phyloP scores from a whole-genome alignment of 345 rosid species.

The Melaleuca alternifolia region DNA sequence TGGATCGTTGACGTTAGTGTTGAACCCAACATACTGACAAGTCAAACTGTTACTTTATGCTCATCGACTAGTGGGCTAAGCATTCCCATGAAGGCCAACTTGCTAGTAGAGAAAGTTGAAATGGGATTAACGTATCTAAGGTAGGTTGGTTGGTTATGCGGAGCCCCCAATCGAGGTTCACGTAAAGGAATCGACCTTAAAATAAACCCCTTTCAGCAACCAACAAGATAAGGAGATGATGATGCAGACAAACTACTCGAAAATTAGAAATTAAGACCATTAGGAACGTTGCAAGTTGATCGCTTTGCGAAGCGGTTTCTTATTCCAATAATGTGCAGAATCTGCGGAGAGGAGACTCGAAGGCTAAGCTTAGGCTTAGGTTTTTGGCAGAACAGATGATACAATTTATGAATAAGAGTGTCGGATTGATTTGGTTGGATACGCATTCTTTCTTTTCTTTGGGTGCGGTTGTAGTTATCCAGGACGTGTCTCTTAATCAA shows the following conservation, averaged over 20 bases:
- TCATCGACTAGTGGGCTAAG: neutral
- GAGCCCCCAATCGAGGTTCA: neutral
- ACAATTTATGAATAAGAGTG: neutral
- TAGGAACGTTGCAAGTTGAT: neutral
- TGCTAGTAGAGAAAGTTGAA: neutral
- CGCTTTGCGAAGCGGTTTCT: neutral
- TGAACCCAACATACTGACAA: neutral
- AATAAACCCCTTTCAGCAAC: neutral
- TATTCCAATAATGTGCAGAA: neutral
- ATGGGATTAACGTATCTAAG: neutral
- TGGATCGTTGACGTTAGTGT: neutral
- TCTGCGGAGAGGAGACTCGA: neutral
- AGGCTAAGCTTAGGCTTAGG: neutral
- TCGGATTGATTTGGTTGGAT: neutral
- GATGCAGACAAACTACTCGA: neutral
- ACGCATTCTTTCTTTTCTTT: neutral
- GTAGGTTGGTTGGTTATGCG: neutral
- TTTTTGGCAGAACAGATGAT: neutral
- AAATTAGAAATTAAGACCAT: too few relatives aligned
- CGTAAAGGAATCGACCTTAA: neutral
- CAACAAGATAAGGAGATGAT: neutral
- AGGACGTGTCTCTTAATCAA: neutral
- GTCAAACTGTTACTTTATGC: neutral
- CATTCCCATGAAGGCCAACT: neutral
- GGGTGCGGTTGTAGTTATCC: neutral